A percentile compares a stretch with the other conserved stretches of the same genome.
Conservation (phyloP, 768 basidiomycete species). For the Xerocomus brunneocitrinus region DNA sequence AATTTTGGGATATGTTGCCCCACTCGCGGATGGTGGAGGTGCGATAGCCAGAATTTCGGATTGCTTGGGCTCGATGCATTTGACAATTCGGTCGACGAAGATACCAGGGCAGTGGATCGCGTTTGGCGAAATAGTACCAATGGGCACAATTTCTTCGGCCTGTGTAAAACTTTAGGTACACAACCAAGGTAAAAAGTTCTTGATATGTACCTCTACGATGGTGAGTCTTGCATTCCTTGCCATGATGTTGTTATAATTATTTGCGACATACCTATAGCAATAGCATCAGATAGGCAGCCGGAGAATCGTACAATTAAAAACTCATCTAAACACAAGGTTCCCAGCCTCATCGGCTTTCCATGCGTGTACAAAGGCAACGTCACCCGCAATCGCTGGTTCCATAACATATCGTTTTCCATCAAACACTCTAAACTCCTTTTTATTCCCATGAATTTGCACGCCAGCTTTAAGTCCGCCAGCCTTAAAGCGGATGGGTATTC, state of each 20-base stretch:
- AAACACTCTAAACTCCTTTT: slow-evolving; percentile 70
- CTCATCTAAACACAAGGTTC: slow-evolving; percentile 80
- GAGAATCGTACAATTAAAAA: slow-evolving; percentile 1
- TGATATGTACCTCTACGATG: slow-evolving; percentile 65
- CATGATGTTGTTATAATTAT: slow-evolving; percentile 84
- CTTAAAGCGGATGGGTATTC: slow-evolving; percentile 70
- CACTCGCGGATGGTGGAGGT: slow-evolving; percentile 33
- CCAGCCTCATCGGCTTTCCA: slow-evolving; percentile 91
- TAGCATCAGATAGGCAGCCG: neutral
- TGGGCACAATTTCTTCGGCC: slow-evolving; percentile 85
- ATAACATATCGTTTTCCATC: slow-evolving; percentile 23
- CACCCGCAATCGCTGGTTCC: slow-evolving; percentile 71
- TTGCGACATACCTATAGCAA: slow-evolving; percentile 63
- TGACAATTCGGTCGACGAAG: slow-evolving; percentile 82
- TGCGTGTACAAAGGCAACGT: slow-evolving; percentile 77
- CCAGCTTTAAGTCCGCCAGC: slow-evolving; percentile 64
- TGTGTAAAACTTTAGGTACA: slow-evolving; percentile 22
- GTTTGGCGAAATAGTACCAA: slow-evolving; percentile 76
- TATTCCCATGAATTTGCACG: slow-evolving; percentile 58
- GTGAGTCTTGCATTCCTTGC: slow-evolving; percentile 83
- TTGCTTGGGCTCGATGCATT: slow-evolving; percentile 64
- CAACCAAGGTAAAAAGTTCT: neutral
- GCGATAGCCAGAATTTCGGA: slow-evolving; percentile 71
- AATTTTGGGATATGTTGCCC: slow-evolving; percentile 44
- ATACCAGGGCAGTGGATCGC: slow-evolving; percentile 76